Evolutionary conservation across 1,139 yeast species (phyloP), one percentile per base, ranked within the genome.

Genomic region (Candida labiduridarum): DNA sequence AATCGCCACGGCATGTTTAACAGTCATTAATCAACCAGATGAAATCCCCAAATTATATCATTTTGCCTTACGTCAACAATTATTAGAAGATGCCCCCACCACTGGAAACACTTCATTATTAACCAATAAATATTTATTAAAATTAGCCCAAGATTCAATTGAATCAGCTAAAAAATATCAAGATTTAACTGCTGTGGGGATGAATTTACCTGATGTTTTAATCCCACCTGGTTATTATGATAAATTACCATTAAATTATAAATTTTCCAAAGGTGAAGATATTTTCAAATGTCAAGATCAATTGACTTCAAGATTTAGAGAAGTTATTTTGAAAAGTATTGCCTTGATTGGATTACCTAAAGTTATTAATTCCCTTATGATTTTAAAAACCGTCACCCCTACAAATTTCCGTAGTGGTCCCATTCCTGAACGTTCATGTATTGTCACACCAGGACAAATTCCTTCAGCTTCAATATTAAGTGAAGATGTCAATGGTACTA

Each of bases 341-440:
- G 96, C 96, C 0, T 71, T 91, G 46, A 82, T 85, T 14, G 97
- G 97, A 0, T 74, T 91, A 22, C 97, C 97, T 1, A 86, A 85
- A 58, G 81, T 92, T 1, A 91, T 91, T 65, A 91, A 91, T 65
- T 82, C 96, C 1, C 69, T 91, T 61, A 85, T 82, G 67, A 73
- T 78, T 39, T 72, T 90, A 52, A 84, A 83, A 57, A 78, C 79
- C 41, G 84, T 75, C 0, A 88, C 96, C 0, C 96, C 97, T 1
- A 63, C 71, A 1, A 62, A 59, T 48, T 64, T 76, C 52, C 66
- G 64, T 44, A 72, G 77, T 3, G 56, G 59, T 29, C 46, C 53
- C 33, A 56, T 58, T 38, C 70, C 78, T 0, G 69, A 65, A 44
- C 61, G 81, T 42, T 63, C 67, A 1, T 59, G 66, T 18, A 59